Evolutionary conservation across 2,329 filamentous ascomycete species (phyloP), one percentile per base, ranked within the genome.

Genomic region (Penicillium sp.): DNA sequence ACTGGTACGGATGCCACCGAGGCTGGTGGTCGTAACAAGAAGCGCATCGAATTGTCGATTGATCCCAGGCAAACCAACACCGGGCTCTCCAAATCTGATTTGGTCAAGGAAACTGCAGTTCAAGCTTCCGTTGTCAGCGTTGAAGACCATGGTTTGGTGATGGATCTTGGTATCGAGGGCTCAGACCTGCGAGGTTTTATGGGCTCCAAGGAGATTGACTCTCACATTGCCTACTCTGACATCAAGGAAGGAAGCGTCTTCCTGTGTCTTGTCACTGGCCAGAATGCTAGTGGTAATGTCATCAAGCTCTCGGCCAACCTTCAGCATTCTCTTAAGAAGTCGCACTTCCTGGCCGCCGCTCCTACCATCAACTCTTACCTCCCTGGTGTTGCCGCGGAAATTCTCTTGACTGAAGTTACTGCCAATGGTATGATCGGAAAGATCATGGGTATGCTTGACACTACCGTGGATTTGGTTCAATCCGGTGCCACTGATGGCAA

Each of bases 91-190:
- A 83, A 85, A 61, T 85, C 88, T 36, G 91, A 91, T 65, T 75
- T 97, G 9, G 86, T 94, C 9, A 75, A 83, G 36, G 88, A 96
- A 67, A 82, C 81, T 60, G 92, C 90, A 42, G 79, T 97, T 18
- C 95, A 97, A 82, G 93, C 92, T 2, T 88, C 92, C 0, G 87
- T 99, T 23, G 76, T 83, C 47, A 99, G 93, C 73, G 88, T 95
- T n/a, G 93, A 99, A 74, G 95, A 99, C 66, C 92, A 96, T 68
- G 94, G 94, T 58, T 83, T 94, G 54, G 85, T 97, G 52, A 96
- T 99, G 91, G 91, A 97, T 64, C 76, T 97, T 33, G 91, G 91
- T 16, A 79, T 97, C 6, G 80, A 86, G 31, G 84, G 86, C 49
- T 77, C 81, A 28, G 82, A 84, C 33, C 72, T 92, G 48, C 87